phyloP scores from a whole-genome alignment of 2,329 filamentous ascomycete genomes.

The Diaporthe amygdali region DNA sequence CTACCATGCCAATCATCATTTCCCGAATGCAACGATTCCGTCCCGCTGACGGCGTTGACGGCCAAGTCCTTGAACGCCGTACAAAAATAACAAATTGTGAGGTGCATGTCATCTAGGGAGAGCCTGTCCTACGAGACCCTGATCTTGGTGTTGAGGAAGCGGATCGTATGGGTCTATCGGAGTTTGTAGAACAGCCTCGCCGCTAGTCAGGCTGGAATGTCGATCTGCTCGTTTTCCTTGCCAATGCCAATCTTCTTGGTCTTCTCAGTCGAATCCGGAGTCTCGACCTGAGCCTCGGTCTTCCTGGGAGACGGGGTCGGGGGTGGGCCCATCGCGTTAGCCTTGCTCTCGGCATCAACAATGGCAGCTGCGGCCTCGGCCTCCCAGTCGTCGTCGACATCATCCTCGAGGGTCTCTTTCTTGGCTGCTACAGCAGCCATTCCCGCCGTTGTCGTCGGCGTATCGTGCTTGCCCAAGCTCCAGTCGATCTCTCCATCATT shows the following conservation, averaged over 20 bases:
- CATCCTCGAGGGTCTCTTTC: slow-evolving; percentile 18
- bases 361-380: slow-evolving; percentile 21
- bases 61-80: slow-evolving; percentile 3
- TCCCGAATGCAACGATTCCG: background rate
- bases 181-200: slow-evolving; percentile 26
- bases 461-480: slow-evolving; percentile 57
- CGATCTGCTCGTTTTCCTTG: slow-evolving; percentile 23
- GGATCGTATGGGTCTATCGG: slow-evolving; percentile 2
- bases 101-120: slow-evolving; percentile 7
- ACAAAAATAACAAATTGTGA: background rate
- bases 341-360: slow-evolving; percentile 17
- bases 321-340: slow-evolving; percentile 25
- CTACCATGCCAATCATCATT: slow-evolving; percentile 2
- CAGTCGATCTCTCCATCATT: slow-evolving; percentile 84
- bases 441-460: slow-evolving; percentile 30
- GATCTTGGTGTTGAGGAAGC: slow-evolving; percentile 13
- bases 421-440: slow-evolving; percentile 27
- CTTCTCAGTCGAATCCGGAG: slow-evolving; percentile 11
- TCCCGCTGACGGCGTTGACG: slow-evolving; percentile 1
- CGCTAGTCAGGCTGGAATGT: slow-evolving; percentile 26
- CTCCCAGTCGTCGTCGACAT: slow-evolving; percentile 22
- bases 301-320: slow-evolving; percentile 24
- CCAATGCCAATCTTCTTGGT: background rate
- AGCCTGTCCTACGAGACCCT: slow-evolving; percentile 23
- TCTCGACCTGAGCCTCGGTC: background rate